Conservation (phyloP, 768 basidiomycete species). For the Butyriboletus loyo region DNA sequence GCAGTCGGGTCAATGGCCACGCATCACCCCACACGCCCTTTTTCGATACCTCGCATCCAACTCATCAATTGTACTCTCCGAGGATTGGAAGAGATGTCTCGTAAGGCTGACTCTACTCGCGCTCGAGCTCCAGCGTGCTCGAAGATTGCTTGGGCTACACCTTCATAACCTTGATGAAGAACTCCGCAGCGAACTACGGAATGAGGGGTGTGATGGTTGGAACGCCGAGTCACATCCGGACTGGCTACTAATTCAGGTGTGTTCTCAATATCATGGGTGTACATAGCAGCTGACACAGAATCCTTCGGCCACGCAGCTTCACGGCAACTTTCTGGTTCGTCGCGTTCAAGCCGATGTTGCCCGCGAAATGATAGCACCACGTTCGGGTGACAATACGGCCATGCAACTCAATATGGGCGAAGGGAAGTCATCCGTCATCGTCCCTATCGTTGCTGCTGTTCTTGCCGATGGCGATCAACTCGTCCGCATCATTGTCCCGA, state of each 20-base stretch:
- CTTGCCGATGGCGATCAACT: slow-evolving; percentile 44
- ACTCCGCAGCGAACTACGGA: slow-evolving; percentile 27
- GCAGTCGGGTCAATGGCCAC: slow-evolving; percentile 37
- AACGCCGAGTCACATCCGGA: slow-evolving; percentile 27
- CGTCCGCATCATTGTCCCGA: slow-evolving; percentile 50
- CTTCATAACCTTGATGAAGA: slow-evolving; percentile 27
- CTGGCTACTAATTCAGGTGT: slow-evolving; percentile 47
- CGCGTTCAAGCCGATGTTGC: slow-evolving; percentile 42
- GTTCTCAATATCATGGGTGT: not conserved
- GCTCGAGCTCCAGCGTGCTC: slow-evolving; percentile 37
- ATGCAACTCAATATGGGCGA: slow-evolving; percentile 61
- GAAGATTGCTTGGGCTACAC: slow-evolving; percentile 31
- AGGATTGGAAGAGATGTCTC: slow-evolving; percentile 32
- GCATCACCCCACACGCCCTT: slow-evolving; percentile 30
- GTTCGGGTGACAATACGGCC: slow-evolving; percentile 33
- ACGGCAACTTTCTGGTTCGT: slow-evolving; percentile 42
- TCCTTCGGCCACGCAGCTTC: slow-evolving; percentile 33
- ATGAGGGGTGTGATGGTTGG: slow-evolving; percentile 21
- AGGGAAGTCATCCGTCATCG: slow-evolving; percentile 49
- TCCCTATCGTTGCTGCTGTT: slow-evolving; percentile 40
- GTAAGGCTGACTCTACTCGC: slow-evolving; percentile 26
- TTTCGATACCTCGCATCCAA: slow-evolving; percentile 31
- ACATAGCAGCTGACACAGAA: not conserved
- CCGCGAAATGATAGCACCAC: slow-evolving; percentile 45
- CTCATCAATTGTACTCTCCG: slow-evolving; percentile 12